Percentiles rank a stretch among this genome's conserved stretches.
phyloP scores from a whole-genome alignment of 495 filamentous ascomycete genomes.

The Achaetomiella virescens region DNA sequence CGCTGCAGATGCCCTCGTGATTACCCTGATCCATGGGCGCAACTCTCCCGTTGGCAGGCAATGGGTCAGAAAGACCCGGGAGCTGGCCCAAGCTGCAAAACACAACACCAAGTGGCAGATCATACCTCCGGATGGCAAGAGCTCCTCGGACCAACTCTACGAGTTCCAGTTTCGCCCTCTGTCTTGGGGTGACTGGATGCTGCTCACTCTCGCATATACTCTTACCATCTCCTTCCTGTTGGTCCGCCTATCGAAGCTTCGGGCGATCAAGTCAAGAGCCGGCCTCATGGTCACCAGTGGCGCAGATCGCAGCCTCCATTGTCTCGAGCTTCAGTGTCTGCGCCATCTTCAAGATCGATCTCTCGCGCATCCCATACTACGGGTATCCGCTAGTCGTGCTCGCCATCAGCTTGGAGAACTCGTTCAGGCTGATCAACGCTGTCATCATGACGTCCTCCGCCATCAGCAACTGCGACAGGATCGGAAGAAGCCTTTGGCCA shows the following conservation, averaged over 20 bases:
- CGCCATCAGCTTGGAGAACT: constrained; percentile 65
- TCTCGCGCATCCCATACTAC: constrained; percentile 53
- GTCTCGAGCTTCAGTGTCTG: constrained; percentile 59
- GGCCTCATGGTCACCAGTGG: constrained; percentile 59
- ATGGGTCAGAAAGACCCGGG: constrained; percentile 51
- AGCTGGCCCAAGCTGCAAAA: constrained; percentile 32
- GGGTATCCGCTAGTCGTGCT: constrained; percentile 67
- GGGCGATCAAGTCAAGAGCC: constrained; percentile 60
- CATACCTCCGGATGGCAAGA: constrained; percentile 51
- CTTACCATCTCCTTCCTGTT: constrained; percentile 53
- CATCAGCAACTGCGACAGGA: constrained; percentile 51
- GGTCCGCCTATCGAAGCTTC: constrained; percentile 51
- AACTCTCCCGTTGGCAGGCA: constrained; percentile 50
- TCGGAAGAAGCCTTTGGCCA: constrained; percentile 62
- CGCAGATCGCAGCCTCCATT: constrained; percentile 62
- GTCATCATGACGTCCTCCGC: constrained; percentile 59
- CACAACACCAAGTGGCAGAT: constrained; percentile 49
- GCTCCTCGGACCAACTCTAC: constrained; percentile 51
- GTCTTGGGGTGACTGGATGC: constrained; percentile 50
- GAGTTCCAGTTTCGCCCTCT: constrained; percentile 68
- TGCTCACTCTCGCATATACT: constrained; percentile 55
- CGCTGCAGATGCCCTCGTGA: constrained; percentile 66
- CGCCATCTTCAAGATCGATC: constrained; percentile 54
- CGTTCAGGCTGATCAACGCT: constrained; percentile 64
- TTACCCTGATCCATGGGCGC: constrained; percentile 60